Conservation (phyloP, 169 alveolate genomes). For the Ichthyophthirius multifiliis region DNA sequence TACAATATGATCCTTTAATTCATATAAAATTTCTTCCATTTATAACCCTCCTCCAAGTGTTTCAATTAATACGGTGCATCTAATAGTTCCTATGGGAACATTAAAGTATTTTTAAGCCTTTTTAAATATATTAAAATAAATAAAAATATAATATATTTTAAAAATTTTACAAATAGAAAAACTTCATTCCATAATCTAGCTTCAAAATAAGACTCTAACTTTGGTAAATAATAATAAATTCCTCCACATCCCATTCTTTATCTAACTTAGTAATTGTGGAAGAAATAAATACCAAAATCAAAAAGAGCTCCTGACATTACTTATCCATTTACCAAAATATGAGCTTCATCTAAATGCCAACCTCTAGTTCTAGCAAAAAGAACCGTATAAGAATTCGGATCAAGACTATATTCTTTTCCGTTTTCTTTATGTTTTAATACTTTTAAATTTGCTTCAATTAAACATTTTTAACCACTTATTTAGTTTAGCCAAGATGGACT, state of each 20-base stretch:
- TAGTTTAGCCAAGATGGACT: constrained; percentile 38
- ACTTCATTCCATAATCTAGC: constrained; percentile 33
- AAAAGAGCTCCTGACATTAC: constrained; percentile 32
- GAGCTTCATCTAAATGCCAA: constrained; percentile 28
- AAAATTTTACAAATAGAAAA: constrained; percentile 3
- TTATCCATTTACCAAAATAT: constrained; percentile 14
- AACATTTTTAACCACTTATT: constrained; percentile 25
- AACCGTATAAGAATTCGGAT: background rate
- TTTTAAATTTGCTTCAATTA: constrained; percentile 10
- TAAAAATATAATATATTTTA: background rate
- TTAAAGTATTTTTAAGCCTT: background rate
- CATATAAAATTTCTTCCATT: constrained; percentile 41
- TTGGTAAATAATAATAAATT: constrained; percentile 29
- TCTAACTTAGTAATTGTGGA: constrained; percentile 21
- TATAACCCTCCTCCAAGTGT: constrained; percentile 21
- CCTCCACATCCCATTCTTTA: background rate
- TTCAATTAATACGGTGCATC: constrained; percentile 35
- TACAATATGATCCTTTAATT: constrained; percentile 15
- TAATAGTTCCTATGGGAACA: constrained; percentile 24
- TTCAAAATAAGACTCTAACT: constrained; percentile 34
- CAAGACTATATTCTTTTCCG: constrained; percentile 3
- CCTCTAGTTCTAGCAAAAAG: constrained; percentile 32
- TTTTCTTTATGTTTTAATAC: constrained; percentile 10
- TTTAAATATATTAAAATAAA: background rate
- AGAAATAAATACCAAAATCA: constrained; percentile 42